A percentile compares a stretch with the other conserved stretches of the same genome.
Evolutionary conservation across 495 filamentous ascomycete genomes (phyloP).

Genomic region (Cairneyella variabilis): DNA sequence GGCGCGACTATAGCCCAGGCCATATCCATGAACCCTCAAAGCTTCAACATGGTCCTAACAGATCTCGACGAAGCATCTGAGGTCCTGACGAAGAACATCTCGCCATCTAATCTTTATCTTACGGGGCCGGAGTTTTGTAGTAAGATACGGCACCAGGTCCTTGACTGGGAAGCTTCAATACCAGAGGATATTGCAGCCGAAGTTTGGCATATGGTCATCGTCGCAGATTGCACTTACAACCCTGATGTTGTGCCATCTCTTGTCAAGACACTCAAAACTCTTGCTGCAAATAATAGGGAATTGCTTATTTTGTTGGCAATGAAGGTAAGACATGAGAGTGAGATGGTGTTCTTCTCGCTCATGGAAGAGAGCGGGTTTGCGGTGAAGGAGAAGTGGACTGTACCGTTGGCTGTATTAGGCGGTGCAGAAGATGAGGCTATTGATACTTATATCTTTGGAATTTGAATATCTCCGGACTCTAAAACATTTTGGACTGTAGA

Average conservation of each 20-base stretch:
- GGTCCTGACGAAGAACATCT: slow-evolving; percentile 53
- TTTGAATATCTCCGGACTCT: too few species aligned
- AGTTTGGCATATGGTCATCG: slow-evolving; percentile 66
- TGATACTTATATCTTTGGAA: too few species aligned
- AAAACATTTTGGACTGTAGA: too few species aligned
- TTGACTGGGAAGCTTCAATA: slow-evolving; percentile 70
- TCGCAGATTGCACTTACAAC: slow-evolving; percentile 97
- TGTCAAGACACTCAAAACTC: slow-evolving; percentile 59
- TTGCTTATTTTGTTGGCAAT: slow-evolving; percentile 65
- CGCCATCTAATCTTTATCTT: neutral
- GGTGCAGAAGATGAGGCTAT: slow-evolving; percentile 51
- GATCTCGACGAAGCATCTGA: slow-evolving; percentile 77
- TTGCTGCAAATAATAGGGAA: slow-evolving; percentile 43
- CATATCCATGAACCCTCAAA: slow-evolving; percentile 34
- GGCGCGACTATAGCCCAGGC: slow-evolving; percentile 69
- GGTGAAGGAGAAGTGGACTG: slow-evolving; percentile 38
- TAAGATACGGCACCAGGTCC: slow-evolving; percentile 33
- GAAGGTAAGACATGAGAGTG: slow-evolving; percentile 82
- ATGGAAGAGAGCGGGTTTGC: slow-evolving; percentile 58
- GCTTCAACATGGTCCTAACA: slow-evolving; percentile 62
- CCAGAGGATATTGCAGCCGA: slow-evolving; percentile 33
- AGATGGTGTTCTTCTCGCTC: slow-evolving; percentile 74
- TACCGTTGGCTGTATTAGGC: slow-evolving; percentile 57
- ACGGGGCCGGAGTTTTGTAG: too few species aligned
- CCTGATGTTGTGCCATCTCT: slow-evolving; percentile 72